Percentiles rank a stretch among this genome's conserved stretches.
phyloP scores from a whole-genome alignment of 2,329 filamentous ascomycete species.

The Akanthomyces uredinophilus region DNA sequence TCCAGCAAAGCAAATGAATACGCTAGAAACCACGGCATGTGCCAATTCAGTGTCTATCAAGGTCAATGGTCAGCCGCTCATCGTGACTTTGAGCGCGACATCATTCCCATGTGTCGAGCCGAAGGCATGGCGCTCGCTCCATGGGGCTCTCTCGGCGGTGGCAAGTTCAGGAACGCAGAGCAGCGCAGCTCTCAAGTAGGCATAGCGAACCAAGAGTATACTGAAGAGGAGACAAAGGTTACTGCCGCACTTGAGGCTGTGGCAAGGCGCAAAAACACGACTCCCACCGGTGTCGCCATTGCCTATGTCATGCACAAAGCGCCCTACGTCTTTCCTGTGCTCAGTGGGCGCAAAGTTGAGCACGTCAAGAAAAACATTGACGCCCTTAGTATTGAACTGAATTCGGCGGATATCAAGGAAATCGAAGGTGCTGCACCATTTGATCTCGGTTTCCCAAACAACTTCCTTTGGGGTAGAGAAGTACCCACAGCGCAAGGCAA shows the following conservation, averaged over 20 bases:
- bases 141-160: constrained; percentile 53
- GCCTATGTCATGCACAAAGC: constrained; percentile 71
- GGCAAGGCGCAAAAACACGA: constrained; percentile 35
- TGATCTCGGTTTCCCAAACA: constrained; percentile 62
- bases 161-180: constrained; percentile 39
- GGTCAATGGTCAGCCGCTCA: constrained; percentile 36
- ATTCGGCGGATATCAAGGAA: constrained; percentile 56
- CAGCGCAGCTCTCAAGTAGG: constrained; percentile 32
- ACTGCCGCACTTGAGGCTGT: constrained; percentile 46
- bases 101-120: constrained; percentile 38
- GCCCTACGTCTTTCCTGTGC: constrained; percentile 67
- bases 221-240: constrained; percentile 48
- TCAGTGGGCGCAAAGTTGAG: constrained; percentile 64
- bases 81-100: constrained; percentile 38
- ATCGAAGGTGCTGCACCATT: constrained; percentile 60
- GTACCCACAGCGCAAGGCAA: constrained; percentile 34
- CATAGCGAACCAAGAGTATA: constrained; percentile 33
- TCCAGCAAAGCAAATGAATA: constrained; percentile 59
- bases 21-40: constrained; percentile 64
- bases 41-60: constrained; percentile 56
- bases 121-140: constrained; percentile 51
- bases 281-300: constrained; percentile 51
- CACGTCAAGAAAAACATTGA: constrained; percentile 68
- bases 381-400: constrained; percentile 56
- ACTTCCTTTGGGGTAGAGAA: constrained; percentile 46